Percentiles rank a stretch among this genome's conserved stretches.
These are phyloP conservation scores for Hymenotorrendiella dingleyae DNA, from an alignment of 2,329 filamentous ascomycete genomes.

Conservation along the genomic window DNA sequence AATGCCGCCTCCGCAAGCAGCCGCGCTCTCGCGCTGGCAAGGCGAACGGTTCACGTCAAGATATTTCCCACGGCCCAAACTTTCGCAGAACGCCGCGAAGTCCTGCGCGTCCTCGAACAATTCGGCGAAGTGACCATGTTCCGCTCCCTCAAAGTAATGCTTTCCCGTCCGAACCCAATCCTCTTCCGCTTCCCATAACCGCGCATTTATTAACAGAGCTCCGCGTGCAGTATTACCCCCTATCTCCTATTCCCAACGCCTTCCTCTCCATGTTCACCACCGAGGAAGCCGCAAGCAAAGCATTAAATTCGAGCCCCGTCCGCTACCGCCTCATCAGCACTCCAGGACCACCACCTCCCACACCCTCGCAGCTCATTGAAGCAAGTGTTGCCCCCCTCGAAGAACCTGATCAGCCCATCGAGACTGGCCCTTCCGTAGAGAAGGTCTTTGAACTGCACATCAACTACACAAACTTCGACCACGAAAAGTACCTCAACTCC, in stretches of 20 bases:
- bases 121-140: conserved; percentile 31
- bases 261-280: conserved; percentile 26
- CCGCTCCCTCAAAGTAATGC: conserved; percentile 27
- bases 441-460: conserved; percentile 22
- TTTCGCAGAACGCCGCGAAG: conserved; percentile 30
- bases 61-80: conserved; percentile 25
- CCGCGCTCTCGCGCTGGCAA: conserved; percentile 7
- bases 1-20: not conserved
- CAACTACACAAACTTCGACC: conserved; percentile 17
- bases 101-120: conserved; percentile 28
- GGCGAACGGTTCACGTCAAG: conserved; percentile 29
- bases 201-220: not conserved
- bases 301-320: conserved; percentile 23
- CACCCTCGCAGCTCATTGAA: conserved; percentile 1
- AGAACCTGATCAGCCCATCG: not conserved
- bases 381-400: not conserved
- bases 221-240: conserved; percentile 15
- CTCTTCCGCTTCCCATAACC: not conserved
- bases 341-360: conserved; percentile 1
- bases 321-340: conserved; percentile 23
- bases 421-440: not conserved
- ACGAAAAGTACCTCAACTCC: conserved; percentile 15
- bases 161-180: not conserved
- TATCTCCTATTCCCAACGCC: conserved; percentile 20
- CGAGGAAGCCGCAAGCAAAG: conserved; percentile 14